Evolutionary conservation across 1,284 basidiomycete species (phyloP).

Genomic region (Coniferiporia weirii): DNA sequence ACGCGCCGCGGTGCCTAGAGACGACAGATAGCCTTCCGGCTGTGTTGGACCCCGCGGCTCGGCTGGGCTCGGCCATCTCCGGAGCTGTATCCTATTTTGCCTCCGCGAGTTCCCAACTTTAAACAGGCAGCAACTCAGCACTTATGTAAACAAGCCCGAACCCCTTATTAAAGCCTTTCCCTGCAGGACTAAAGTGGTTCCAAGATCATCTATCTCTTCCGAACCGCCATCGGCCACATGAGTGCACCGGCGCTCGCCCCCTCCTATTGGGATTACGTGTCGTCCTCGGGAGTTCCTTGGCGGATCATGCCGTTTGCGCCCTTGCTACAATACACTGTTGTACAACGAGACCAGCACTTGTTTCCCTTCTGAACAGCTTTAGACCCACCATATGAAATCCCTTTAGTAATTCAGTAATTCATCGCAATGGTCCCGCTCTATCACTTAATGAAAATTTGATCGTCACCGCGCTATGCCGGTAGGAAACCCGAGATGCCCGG

Average conservation of each 20-base stretch:
- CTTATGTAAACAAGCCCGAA: not conserved
- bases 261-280: too few species aligned
- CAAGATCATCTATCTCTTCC: too few species aligned
- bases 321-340: not conserved
- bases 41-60: too few species aligned
- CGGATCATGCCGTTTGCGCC: not conserved
- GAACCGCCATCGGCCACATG: too few species aligned
- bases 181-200: too few species aligned
- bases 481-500: conserved; percentile 13
- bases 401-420: too few species aligned
- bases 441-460: not conserved
- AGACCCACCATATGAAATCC: too few species aligned
- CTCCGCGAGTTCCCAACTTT: not conserved
- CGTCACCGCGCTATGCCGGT: not conserved
- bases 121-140: not conserved
- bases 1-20: not conserved
- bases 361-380: too few species aligned
- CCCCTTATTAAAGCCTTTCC: too few species aligned
- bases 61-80: not conserved
- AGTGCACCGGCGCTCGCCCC: too few species aligned
- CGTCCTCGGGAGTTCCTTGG: too few species aligned
- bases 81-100: not conserved
- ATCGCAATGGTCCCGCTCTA: not conserved
- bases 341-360: too few species aligned
- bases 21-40: not conserved